These are phyloP conservation scores for Sporisorium iseilematis-ciliati DNA, from an alignment of 1,284 basidiomycete genomes.

Conservation along the genomic window DNA sequence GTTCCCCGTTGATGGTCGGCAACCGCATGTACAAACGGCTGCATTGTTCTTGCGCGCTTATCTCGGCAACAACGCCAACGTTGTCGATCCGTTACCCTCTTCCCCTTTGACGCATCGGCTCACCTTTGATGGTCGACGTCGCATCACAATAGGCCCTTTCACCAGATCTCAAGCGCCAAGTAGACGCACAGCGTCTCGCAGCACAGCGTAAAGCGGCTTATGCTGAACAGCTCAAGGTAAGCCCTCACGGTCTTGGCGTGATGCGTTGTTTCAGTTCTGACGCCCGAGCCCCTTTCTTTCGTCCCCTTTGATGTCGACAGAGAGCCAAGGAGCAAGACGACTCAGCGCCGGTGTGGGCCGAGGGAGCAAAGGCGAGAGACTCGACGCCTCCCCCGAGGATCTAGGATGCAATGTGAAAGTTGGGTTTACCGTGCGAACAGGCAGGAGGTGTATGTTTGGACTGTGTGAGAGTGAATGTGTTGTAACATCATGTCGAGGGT, in stretches of 20 bases:
- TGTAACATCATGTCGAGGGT: too few species aligned
- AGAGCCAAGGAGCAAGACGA: conserved; percentile 52
- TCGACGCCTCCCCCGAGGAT: conserved; percentile 50
- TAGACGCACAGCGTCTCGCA: conserved; percentile 54
- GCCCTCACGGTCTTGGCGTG: conserved; percentile 2
- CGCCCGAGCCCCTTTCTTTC: neutral
- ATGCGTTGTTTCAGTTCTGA: neutral
- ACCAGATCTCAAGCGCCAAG: conserved; percentile 62
- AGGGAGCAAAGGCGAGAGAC: conserved; percentile 40
- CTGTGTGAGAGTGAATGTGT: too few species aligned
- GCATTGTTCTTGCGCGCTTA: too few species aligned
- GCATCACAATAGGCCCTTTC: conserved; percentile 34
- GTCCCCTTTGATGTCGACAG: conserved; percentile 11
- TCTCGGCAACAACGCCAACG: too few species aligned
- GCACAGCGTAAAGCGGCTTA: conserved; percentile 57
- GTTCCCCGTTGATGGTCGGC: too few species aligned
- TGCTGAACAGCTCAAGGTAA: conserved; percentile 59
- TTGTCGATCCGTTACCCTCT: too few species aligned
- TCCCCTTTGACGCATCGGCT: neutral
- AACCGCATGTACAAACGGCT: too few species aligned
- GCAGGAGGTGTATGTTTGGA: too few species aligned
- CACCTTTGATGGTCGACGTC: neutral
- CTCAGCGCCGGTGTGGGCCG: conserved; percentile 53
- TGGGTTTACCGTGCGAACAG: neutral
- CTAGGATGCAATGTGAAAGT: neutral